Percentiles rank a stretch among this genome's conserved stretches.
phyloP scores from a whole-genome alignment of 2,329 filamentous ascomycete species.

The Colletotrichum sojae region DNA sequence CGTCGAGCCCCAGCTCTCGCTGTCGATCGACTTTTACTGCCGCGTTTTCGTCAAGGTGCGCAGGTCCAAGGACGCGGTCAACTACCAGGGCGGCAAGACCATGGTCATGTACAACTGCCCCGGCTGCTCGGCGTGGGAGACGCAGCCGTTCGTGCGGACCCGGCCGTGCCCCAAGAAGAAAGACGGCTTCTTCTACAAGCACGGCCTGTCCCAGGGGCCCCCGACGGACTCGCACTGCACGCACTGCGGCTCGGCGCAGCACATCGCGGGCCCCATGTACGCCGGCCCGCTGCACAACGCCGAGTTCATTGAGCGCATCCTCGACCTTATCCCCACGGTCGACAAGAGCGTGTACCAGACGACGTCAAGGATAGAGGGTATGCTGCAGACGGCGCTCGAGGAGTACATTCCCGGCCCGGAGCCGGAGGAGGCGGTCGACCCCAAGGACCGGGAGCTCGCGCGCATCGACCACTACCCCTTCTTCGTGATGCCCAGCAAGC shows the following conservation, averaged over 20 bases:
- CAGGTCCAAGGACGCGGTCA: constrained; percentile 87
- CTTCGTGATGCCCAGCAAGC: constrained; percentile 82
- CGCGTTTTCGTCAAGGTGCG: constrained; percentile 88
- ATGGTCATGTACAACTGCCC: constrained; percentile 93
- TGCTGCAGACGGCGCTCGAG: constrained; percentile 90
- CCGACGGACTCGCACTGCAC: constrained; percentile 76
- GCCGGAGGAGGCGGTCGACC: constrained; percentile 54
- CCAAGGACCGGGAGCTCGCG: constrained; percentile 68
- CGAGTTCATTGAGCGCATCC: constrained; percentile 84
- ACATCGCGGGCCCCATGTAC: constrained; percentile 95
- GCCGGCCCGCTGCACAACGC: constrained; percentile 89
- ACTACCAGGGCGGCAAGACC: constrained; percentile 89
- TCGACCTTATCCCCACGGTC: constrained; percentile 78
- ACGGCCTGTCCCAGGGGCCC: constrained; percentile 80
- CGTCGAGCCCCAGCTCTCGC: constrained; percentile 90
- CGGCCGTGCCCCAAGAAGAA: constrained; percentile 78
- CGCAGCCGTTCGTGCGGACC: constrained; percentile 82
- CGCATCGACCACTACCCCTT: constrained; percentile 83
- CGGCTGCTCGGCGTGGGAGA: constrained; percentile 93
- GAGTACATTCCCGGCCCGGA: constrained; percentile 67
- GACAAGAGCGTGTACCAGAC: constrained; percentile 84
- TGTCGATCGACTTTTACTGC: constrained; percentile 97
- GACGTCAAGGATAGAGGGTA: constrained; percentile 85
- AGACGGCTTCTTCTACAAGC: constrained; percentile 80
- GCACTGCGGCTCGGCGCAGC: constrained; percentile 89